A percentile compares a stretch with the other conserved stretches of the same genome.
Conservation (phyloP, 305 asterid genomes). For the Fraxinus dipetala region DNA sequence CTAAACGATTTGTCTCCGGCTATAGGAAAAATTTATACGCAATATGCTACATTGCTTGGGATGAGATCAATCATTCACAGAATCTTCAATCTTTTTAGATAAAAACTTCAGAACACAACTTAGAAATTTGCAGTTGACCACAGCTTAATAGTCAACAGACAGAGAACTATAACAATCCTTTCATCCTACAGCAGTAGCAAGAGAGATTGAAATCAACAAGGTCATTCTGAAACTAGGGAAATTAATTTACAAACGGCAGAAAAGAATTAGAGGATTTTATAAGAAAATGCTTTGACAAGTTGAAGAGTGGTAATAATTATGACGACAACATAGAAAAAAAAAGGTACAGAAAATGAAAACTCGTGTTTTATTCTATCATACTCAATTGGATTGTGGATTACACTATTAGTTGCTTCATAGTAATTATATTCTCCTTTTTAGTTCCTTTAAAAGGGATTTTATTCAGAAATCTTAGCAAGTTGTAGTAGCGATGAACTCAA, state of each 20-base stretch:
- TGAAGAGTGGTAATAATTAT: background rate
- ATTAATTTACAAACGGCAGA: background rate
- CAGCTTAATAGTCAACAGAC: background rate
- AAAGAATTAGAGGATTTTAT: background rate
- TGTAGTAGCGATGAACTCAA: background rate
- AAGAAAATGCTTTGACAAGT: background rate
- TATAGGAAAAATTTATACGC: slow-evolving; percentile 4
- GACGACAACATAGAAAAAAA: background rate
- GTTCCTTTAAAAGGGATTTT: background rate
- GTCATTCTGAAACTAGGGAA: background rate
- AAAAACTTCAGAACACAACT: slow-evolving; percentile 10
- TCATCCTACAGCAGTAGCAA: background rate
- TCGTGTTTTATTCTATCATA: background rate
- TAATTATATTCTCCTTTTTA: background rate
- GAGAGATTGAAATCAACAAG: background rate
- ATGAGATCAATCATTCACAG: background rate
- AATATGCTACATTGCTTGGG: slow-evolving; percentile 3
- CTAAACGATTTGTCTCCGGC: background rate
- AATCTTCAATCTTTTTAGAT: background rate
- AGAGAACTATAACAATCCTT: background rate
- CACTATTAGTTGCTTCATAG: background rate
- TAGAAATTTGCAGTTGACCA: background rate
- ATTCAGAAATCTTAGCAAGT: background rate
- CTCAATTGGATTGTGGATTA: background rate
- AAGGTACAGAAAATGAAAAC: background rate